Evolutionary conservation across 2,329 filamentous ascomycete genomes (phyloP).

Genomic region (Didymella pomorum): DNA sequence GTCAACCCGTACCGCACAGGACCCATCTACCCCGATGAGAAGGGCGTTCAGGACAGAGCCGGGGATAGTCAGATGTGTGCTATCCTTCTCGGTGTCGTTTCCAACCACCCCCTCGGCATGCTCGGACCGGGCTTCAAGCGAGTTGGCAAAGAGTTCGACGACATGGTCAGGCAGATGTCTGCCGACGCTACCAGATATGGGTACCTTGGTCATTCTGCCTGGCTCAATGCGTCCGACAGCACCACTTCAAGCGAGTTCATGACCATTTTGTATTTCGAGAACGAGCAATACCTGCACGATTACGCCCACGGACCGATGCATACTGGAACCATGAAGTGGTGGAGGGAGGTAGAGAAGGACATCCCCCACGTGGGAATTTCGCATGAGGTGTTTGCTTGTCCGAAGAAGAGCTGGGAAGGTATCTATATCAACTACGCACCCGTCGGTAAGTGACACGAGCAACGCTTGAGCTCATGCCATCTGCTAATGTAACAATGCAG

Average conservation of each 20-base stretch:
- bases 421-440: slow-evolving; percentile 24
- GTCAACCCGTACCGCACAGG: slow-evolving; percentile 11
- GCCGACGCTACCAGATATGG: slow-evolving; percentile 9
- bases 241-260: slow-evolving; percentile 17
- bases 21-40: slow-evolving; percentile 12
- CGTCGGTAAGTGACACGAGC: slow-evolving; percentile 6
- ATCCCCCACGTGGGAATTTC: slow-evolving; percentile 20
- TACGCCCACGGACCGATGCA: slow-evolving; percentile 21
- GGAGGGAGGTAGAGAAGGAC: slow-evolving; percentile 14
- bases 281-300: slow-evolving; percentile 20
- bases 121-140: slow-evolving; percentile 20
- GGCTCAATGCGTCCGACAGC: slow-evolving; percentile 14
- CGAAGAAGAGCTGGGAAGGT: slow-evolving; percentile 25
- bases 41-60: slow-evolving; percentile 6
- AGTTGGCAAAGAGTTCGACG: slow-evolving; percentile 13
- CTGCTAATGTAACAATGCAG: slow-evolving; percentile 3
- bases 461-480: too few species aligned
- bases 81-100: slow-evolving; percentile 17
- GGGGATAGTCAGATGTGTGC: slow-evolving; percentile 15
- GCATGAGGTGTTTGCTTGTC: slow-evolving; percentile 24
- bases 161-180: slow-evolving; percentile 5
- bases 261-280: slow-evolving; percentile 20
- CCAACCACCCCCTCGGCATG: slow-evolving; percentile 23
- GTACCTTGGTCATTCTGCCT: slow-evolving; percentile 12
- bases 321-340: slow-evolving; percentile 18